Base-by-base conservation (phyloP, 108 stramenopile genomes). In the Aurantiochytrium sp. region DNA sequence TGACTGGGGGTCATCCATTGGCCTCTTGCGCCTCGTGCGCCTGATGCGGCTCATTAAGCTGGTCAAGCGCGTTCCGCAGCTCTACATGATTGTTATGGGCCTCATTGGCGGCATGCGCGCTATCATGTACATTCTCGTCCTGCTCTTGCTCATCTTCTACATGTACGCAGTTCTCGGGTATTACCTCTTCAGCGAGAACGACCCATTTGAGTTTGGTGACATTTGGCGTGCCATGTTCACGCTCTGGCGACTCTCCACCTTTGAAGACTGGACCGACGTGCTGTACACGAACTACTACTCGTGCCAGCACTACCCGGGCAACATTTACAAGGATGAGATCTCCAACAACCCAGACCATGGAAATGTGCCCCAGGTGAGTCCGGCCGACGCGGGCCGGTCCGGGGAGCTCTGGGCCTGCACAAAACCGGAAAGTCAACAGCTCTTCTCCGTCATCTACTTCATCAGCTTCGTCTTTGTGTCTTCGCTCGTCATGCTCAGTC, bases 61-160 rank as follows among this genome's bases (percentile, higher is more conserved):
- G 8, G 68, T 89, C 34, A 89, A 86, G 86, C 68, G 68, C 24
- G 69, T 89, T 4, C 89, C 89, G 17, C 89, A 89, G 87, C 90
- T 91, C 2, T 89, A 89, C 48, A 69, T 91, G 85, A 91, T 91
- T 69, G 90, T 91, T 12, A 68, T 85, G 86, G 87, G 88, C 2
- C 68, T 91, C 52, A 85, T 91, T 5, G 87, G 87, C 37, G 89
- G 89, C 3, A 86, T 91, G 85, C 55, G 69, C 27, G 21, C 52
- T 22, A 91, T 91, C 65, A 27, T 31, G 12, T 89, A 91, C 68
- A 91, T 91, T 52, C 50, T 91, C 17, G 68, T 87, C 52, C 85
- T 91, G 45, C 87, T 91, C 4, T 65, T 91, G 37, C 48, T 91
- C 31, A 89, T 91, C 4, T 91, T 91, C 34, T 91, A 91, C 89